These are phyloP conservation scores for Emmonsia crescens DNA, from an alignment of 2,329 filamentous ascomycete genomes.

Conservation along the genomic window DNA sequence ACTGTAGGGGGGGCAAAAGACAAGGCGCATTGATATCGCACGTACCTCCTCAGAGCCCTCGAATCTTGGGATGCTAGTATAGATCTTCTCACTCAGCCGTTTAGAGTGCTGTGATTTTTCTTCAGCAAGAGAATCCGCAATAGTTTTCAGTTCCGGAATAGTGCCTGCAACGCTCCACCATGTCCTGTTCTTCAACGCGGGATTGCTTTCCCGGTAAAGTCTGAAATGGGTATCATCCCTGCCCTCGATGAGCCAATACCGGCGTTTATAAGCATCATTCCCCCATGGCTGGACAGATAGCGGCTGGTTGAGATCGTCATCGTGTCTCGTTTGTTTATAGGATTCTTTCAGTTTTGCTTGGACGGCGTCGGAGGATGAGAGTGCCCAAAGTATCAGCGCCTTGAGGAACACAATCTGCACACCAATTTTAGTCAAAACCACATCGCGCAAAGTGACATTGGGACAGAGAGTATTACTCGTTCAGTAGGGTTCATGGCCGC, in stretches of 20 bases:
- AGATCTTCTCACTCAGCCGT: constrained; percentile 65
- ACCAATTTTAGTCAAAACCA: not conserved
- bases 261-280: constrained; percentile 75
- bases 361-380: constrained; percentile 76
- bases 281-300: constrained; percentile 88
- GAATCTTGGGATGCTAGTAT: constrained; percentile 72
- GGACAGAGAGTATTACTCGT: constrained; percentile 49
- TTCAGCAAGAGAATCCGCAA: constrained; percentile 65
- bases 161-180: constrained; percentile 91
- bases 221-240: constrained; percentile 89
- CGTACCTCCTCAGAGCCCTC: constrained; percentile 75
- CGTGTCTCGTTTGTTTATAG: constrained; percentile 79
- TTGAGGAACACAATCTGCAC: constrained; percentile 68
- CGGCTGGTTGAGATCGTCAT: constrained; percentile 68
- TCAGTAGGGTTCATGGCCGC: constrained; percentile 69
- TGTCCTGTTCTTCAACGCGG: constrained; percentile 57
- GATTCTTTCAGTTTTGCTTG: constrained; percentile 72
- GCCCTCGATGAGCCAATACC: constrained; percentile 90
- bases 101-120: constrained; percentile 76
- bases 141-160: constrained; percentile 69
- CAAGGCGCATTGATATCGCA: not conserved
- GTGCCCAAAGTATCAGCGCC: constrained; percentile 75
- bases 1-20: not conserved
- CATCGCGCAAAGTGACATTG: not conserved
- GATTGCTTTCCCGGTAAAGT: constrained; percentile 87